Conservation (phyloP, 2,329 filamentous ascomycete genomes). For the Blastomyces gilchristii region DNA sequence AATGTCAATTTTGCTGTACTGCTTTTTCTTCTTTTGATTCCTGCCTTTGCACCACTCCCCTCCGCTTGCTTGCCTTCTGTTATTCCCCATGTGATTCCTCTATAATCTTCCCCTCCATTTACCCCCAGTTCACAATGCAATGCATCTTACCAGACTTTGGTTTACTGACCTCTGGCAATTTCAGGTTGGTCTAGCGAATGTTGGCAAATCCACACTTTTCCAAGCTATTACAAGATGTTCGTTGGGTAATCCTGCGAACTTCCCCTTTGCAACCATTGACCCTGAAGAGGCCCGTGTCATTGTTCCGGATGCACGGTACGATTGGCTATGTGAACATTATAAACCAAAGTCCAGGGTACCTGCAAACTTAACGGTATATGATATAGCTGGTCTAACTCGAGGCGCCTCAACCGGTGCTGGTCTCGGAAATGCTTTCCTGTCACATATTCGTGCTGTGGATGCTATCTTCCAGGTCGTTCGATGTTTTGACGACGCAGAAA, state of each 20-base stretch:
- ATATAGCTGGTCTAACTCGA: conserved; percentile 92
- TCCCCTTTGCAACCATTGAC: conserved; percentile 97
- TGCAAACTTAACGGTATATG: conserved; percentile 94
- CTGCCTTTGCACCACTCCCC: conserved; percentile 15
- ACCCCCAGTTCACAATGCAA: neutral
- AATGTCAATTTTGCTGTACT: conserved; percentile 8
- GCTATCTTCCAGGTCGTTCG: conserved; percentile 96
- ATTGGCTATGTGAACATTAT: conserved; percentile 94
- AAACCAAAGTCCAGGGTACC: conserved; percentile 96
- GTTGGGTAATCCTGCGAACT: conserved; percentile 98
- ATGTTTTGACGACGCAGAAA: conserved; percentile 97
- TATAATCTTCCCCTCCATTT: neutral
- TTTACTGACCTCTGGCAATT: conserved; percentile 6
- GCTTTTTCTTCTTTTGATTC: conserved; percentile 20
- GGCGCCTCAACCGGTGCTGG: conserved; percentile 95
- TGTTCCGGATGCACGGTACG: conserved; percentile 89
- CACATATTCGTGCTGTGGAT: conserved; percentile 95
- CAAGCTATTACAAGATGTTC: conserved; percentile 98
- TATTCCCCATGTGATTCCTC: neutral
- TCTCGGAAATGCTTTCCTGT: conserved; percentile 95
- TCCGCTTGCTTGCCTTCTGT: conserved; percentile 11
- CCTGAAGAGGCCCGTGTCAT: conserved; percentile 96
- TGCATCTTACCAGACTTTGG: neutral
- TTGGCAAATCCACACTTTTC: conserved; percentile 98
- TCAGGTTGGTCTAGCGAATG: conserved; percentile 95